These are phyloP conservation scores for Blastobotrys serpentis DNA, from an alignment of 1,139 yeast species.

Conservation along the genomic window DNA sequence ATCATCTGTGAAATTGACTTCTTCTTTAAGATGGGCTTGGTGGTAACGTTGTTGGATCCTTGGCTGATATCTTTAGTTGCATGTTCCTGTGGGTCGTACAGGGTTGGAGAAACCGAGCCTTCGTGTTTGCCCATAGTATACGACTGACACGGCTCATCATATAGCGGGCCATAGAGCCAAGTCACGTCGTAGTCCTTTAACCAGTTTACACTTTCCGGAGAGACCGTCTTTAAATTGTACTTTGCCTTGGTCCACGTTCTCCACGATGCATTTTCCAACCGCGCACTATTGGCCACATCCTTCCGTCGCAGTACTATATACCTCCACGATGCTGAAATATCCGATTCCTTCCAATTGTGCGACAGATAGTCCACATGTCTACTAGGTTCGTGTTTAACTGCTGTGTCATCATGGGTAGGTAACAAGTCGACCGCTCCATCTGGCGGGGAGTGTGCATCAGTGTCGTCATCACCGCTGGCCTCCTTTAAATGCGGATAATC, in stretches of 20 bases:
- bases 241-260: slow-evolving; percentile 86
- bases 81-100: slow-evolving; percentile 16
- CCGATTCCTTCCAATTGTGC: slow-evolving; percentile 93
- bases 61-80: slow-evolving; percentile 18
- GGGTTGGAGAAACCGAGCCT: slow-evolving; percentile 17
- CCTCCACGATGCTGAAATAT: slow-evolving; percentile 92
- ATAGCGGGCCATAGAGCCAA: slow-evolving; percentile 84
- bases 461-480: too few species aligned
- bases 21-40: slow-evolving; percentile 80
- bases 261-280: slow-evolving; percentile 84
- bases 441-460: slow-evolving; percentile 12
- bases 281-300: slow-evolving; percentile 53
- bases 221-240: slow-evolving; percentile 65
- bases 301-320: slow-evolving; percentile 81
- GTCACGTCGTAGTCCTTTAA: slow-evolving; percentile 80
- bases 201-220: slow-evolving; percentile 80
- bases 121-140: slow-evolving; percentile 24
- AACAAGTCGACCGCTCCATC: slow-evolving; percentile 39
- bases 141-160: slow-evolving; percentile 45
- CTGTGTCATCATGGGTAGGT: slow-evolving; percentile 70
- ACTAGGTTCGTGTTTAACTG: slow-evolving; percentile 74
- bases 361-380: slow-evolving; percentile 92
- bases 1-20: slow-evolving; percentile 76
- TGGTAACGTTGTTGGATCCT: slow-evolving; percentile 34
- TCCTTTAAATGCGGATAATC: slow-evolving; percentile 29